Base-by-base conservation (phyloP, 1,284 basidiomycete species). In the Cryptococcus sp. region DNA sequence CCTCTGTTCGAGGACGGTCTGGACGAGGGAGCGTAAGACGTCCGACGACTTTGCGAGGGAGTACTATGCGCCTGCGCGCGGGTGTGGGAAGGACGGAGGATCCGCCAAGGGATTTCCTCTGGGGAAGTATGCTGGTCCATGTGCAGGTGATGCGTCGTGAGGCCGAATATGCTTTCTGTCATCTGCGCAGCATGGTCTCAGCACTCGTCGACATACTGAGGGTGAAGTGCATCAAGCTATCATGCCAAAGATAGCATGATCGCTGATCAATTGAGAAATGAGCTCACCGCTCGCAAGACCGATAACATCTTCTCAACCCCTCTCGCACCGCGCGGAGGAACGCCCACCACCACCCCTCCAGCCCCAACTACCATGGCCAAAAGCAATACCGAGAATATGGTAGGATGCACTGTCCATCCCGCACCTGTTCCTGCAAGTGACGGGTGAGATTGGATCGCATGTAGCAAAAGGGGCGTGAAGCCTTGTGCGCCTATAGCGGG, bases 341-440 rank as follows among this genome's bases (percentile, higher is more conserved):
- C 62, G 58, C 75, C 75, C 7, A 75, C 31, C 10, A 77, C 66
- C 5, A 73, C 42, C 13, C 73, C 75, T 13, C 75, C 75, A n/a
- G 56, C 56, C 11, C 62, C 54, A 8, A 66, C 69, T 25, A 74
- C 63, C n/a, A 71, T 59, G 1, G 66, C 60, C 20, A 77, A 51
- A 2, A 77, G 56, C 20, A 75, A 19, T 5, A 68, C 57, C n/a
- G 71, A 70, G 49, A 73, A 65, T 5, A 77, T 31, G 3, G 64
- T 56, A 3, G 65, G 61, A 55, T 73, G 66, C 13, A 69, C 56
- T 13, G 42, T 22, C 71, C 71, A 75, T 35, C 25, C 25, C 6
- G 25, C 25, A 3, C 25, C 25, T 35, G 31, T 10, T 42, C 62
- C 65, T 16, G 38, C 7, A 7, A 62, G 56, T 17, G 51, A 19